These are phyloP conservation scores for Ochromonas danica DNA, from an alignment of 108 stramenopile genomes.

Conservation along the genomic window DNA sequence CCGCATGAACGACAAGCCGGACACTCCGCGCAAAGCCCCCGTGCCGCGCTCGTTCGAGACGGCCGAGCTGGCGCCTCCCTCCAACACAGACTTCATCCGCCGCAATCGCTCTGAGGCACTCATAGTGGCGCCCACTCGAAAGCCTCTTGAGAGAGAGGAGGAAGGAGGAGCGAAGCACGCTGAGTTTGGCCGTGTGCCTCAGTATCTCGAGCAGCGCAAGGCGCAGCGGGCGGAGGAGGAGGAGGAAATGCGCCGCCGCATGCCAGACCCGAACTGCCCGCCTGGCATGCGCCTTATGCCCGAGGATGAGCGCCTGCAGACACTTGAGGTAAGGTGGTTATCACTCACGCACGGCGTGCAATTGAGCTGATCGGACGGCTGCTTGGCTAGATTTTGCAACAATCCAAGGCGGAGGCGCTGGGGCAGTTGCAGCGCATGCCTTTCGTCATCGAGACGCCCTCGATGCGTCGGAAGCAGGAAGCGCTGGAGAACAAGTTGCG, in stretches of 20 bases:
- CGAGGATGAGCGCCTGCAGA: neutral
- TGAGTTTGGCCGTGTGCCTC: slow-evolving; percentile 9
- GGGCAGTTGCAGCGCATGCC: neutral
- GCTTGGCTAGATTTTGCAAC: too few relatives aligned
- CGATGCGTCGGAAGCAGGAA: neutral
- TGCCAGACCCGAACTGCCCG: slow-evolving; percentile 7
- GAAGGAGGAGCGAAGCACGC: neutral
- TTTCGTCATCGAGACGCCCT: slow-evolving; percentile 21
- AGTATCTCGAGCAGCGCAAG: slow-evolving; percentile 11
- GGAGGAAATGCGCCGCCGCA: neutral
- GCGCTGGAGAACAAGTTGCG: neutral
- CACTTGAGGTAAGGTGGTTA: too few relatives aligned
- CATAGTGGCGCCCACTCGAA: neutral
- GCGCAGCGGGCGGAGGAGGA: neutral
- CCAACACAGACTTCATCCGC: slow-evolving; percentile 12
- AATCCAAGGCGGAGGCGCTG: neutral
- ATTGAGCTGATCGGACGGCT: too few relatives aligned
- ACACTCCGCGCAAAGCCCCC: neutral
- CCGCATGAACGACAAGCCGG: neutral
- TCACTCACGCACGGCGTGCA: too few relatives aligned
- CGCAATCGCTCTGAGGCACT: neutral
- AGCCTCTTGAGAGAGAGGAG: neutral
- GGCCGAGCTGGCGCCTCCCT: neutral
- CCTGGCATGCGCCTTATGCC: slow-evolving; percentile 23
- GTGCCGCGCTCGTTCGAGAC: neutral